Base-by-base conservation (phyloP, 148 eudicot species). In the Nyssa sinensis region DNA sequence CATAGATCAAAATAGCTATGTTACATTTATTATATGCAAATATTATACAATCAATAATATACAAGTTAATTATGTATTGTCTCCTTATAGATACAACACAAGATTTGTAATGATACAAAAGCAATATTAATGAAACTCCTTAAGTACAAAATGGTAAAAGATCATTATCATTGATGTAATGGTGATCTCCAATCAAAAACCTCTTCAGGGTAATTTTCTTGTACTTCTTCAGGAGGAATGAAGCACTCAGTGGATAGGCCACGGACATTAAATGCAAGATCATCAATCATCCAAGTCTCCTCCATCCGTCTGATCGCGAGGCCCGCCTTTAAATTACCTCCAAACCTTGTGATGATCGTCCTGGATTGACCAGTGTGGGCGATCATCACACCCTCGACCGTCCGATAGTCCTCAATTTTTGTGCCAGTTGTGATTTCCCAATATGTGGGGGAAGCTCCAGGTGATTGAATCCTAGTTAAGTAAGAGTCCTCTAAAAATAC, bases 391-490 rank as follows among this genome's bases (percentile, higher is more conserved):
- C 92, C 97, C 68, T 94, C 97, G 19, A 90, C 85, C 25, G 63
- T 39, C 35, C 91, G 87, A 60, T 95, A 95, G 87, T 92, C 96
- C 75, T 92, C 94, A 5, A 95, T 82, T 70, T 85, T 86, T 0
- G 98, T 89, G 32, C 90, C 87, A 92, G 89, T 92, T 0, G 90
- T 86, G 49, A 97, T 95, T 74, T 95, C 98, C 98, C 98, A 95
- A 35, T 95, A 95, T n/a, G 78, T 81, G 13, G 97, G 96, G 8
- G 58, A 78, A 3, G 84, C 57, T 53, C 97, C 97, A 0, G 97
- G 98, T 37, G 88, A 83, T 80, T 95, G 98, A 30, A 95, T 86
- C 74, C 97, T 84, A 35, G 96, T 95, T 57, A 95, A 69, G 87
- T 90, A 92, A 1, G 98, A 92, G 85, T 95, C 98, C 62, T 95